These are phyloP conservation scores for Echium plantagineum DNA, from an alignment of 257 asterid genomes.

Conservation along the genomic window DNA sequence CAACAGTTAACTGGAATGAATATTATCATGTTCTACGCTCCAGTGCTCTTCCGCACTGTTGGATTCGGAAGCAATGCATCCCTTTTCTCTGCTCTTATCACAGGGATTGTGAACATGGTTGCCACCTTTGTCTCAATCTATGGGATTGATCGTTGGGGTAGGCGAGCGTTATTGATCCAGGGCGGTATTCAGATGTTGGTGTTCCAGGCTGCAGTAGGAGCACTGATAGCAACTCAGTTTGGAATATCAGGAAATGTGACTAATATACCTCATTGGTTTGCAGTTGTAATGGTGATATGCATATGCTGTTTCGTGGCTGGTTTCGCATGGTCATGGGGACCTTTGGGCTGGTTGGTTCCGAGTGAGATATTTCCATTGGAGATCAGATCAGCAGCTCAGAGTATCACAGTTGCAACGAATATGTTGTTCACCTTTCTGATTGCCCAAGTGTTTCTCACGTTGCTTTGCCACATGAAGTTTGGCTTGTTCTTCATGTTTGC, in stretches of 20 bases:
- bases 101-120: constrained; percentile 42
- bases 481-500: constrained; percentile 69
- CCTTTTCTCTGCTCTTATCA: constrained; percentile 48
- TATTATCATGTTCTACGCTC: constrained; percentile 73
- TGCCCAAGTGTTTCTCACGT: constrained; percentile 53
- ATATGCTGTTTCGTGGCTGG: constrained; percentile 67
- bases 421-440: constrained; percentile 56
- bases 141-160: constrained; percentile 63
- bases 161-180: constrained; percentile 50
- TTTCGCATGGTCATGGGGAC: constrained; percentile 41
- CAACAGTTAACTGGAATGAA: constrained; percentile 86
- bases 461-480: constrained; percentile 68
- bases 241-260: constrained; percentile 46
- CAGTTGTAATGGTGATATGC: constrained; percentile 47
- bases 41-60: constrained; percentile 55
- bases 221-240: constrained; percentile 44
- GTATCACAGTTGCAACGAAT: constrained; percentile 58
- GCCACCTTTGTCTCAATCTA: constrained; percentile 51
- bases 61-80: constrained; percentile 54
- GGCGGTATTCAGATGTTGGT: constrained; percentile 70
- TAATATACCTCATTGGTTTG: constrained; percentile 51
- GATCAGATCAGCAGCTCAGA: constrained; percentile 73
- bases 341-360: too few species aligned
- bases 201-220: constrained; percentile 48
- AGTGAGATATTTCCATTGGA: constrained; percentile 4